Evolutionary conservation across 495 filamentous ascomycete species (phyloP).

Genomic region (Xylaria bambusicola): DNA sequence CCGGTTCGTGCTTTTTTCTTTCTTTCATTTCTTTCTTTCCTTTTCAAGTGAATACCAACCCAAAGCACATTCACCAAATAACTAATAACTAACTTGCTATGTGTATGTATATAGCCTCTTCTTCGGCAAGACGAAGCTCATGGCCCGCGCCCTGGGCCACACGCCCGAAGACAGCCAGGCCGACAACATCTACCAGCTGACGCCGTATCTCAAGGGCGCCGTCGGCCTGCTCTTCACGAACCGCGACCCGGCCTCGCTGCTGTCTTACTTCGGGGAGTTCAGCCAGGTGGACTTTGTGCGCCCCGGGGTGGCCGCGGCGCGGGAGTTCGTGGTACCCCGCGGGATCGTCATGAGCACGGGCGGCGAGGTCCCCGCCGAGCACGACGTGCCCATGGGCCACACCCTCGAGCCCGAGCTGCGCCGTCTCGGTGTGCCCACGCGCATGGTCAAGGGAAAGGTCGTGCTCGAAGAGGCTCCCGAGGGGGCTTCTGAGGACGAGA

Average conservation of each 20-base stretch:
- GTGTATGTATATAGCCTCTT: slow-evolving; percentile 65
- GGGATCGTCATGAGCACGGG: slow-evolving; percentile 77
- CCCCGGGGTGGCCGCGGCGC: slow-evolving; percentile 73
- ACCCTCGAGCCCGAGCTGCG: slow-evolving; percentile 84
- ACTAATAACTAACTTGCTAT: not conserved
- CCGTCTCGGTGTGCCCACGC: slow-evolving; percentile 83
- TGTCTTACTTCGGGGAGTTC: slow-evolving; percentile 67
- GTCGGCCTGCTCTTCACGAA: slow-evolving; percentile 91
- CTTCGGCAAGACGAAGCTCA: slow-evolving; percentile 99
- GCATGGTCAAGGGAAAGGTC: slow-evolving; percentile 84
- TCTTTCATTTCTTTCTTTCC: slow-evolving; percentile 2
- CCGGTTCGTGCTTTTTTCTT: slow-evolving; percentile 58
- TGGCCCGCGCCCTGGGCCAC: slow-evolving; percentile 85
- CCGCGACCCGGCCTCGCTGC: slow-evolving; percentile 62
- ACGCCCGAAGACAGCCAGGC: slow-evolving; percentile 74
- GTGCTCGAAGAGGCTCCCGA: slow-evolving; percentile 62
- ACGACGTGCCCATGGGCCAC: slow-evolving; percentile 86
- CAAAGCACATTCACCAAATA: not conserved
- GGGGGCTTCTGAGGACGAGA: slow-evolving; percentile 33
- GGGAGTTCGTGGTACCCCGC: slow-evolving; percentile 74
- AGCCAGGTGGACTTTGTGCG: slow-evolving; percentile 77
- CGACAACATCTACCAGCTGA: slow-evolving; percentile 67
- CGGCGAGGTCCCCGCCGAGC: slow-evolving; percentile 70
- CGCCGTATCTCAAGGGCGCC: slow-evolving; percentile 71
- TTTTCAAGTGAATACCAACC: not conserved